Evolutionary conservation across 2,329 filamentous ascomycete genomes (phyloP).

Genomic region (Fusarium sulawesiense): DNA sequence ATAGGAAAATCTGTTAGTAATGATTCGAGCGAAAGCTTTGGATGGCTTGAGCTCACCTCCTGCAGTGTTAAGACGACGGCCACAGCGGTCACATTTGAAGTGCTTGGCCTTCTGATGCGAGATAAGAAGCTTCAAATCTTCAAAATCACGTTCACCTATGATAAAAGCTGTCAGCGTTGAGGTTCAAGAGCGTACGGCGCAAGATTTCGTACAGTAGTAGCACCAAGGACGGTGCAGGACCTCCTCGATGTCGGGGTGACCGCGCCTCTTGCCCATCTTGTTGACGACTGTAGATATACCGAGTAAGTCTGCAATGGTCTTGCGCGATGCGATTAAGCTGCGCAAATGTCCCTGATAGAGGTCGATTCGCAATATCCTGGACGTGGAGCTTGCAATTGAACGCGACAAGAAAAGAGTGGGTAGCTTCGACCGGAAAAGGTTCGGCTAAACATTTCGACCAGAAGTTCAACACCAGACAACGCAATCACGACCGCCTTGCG

Average conservation of each 20-base stretch:
- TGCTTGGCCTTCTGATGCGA: constrained; percentile 99
- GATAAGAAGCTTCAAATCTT: constrained; percentile 95
- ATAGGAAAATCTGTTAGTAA: constrained; percentile 8
- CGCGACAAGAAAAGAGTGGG: constrained; percentile 45
- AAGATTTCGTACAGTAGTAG: constrained; percentile 80
- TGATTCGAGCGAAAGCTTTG: rapidly evolving
- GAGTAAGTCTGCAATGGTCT: neutral
- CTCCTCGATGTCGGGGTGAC: constrained; percentile 87
- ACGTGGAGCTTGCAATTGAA: constrained; percentile 39
- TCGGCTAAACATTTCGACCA: constrained; percentile 32
- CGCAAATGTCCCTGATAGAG: constrained; percentile 34
- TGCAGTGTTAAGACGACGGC: constrained; percentile 88
- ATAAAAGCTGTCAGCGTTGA: constrained; percentile 41
- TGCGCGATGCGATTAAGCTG: constrained; percentile 25
- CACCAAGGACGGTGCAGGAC: constrained; percentile 91
- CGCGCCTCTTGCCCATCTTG: constrained; percentile 86
- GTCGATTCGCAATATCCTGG: constrained; percentile 34
- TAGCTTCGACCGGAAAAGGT: constrained; percentile 44
- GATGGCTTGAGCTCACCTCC: constrained; percentile 71
- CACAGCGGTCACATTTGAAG: constrained; percentile 95
- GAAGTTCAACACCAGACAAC: neutral
- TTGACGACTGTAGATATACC: neutral
- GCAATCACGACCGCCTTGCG: neutral
- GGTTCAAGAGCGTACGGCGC: constrained; percentile 11
- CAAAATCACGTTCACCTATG: constrained; percentile 90